These are phyloP conservation scores for Asterochloris erici DNA, from an alignment of 139 green algal genomes.

Conservation along the genomic window DNA sequence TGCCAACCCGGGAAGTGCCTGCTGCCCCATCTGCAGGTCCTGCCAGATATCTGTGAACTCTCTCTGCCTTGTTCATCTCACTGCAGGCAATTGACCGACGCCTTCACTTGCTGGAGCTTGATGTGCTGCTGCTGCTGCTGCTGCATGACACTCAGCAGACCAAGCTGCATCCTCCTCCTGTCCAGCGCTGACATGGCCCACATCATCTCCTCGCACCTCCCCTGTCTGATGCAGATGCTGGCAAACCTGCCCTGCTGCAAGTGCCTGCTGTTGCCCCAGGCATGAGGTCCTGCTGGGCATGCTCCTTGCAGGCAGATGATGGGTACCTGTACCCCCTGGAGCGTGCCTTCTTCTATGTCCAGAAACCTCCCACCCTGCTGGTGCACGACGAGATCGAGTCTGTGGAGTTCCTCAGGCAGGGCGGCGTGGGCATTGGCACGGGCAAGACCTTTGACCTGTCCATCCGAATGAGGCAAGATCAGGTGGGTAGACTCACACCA, in stretches of 20 bases:
- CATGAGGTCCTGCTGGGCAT: background rate
- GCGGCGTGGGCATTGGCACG: slow-evolving; percentile 40
- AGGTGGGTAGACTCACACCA: slow-evolving; percentile 23
- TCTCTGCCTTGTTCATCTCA: too few species aligned
- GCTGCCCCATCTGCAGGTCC: too few species aligned
- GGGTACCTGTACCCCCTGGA: slow-evolving; percentile 95
- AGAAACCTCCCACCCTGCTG: slow-evolving; percentile 94
- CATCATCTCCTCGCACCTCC: too few species aligned
- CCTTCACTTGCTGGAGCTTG: too few species aligned
- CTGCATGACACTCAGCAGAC: too few species aligned
- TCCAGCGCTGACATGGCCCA: too few species aligned
- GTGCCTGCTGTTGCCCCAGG: background rate
- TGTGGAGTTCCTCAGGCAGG: slow-evolving; percentile 92
- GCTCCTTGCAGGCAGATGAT: slow-evolving; percentile 56
- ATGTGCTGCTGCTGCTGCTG: too few species aligned
- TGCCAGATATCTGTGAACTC: too few species aligned
- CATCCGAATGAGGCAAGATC: slow-evolving; percentile 39
- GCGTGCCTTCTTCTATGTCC: slow-evolving; percentile 95
- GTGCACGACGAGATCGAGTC: slow-evolving; percentile 80
- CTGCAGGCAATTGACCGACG: too few species aligned
- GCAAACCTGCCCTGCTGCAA: background rate
- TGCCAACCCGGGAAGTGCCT: too few species aligned
- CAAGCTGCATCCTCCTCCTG: too few species aligned
- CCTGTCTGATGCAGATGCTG: background rate
- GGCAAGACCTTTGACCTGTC: slow-evolving; percentile 92